phyloP scores from a whole-genome alignment of 768 basidiomycete genomes.

The Tubosaeta sp. region DNA sequence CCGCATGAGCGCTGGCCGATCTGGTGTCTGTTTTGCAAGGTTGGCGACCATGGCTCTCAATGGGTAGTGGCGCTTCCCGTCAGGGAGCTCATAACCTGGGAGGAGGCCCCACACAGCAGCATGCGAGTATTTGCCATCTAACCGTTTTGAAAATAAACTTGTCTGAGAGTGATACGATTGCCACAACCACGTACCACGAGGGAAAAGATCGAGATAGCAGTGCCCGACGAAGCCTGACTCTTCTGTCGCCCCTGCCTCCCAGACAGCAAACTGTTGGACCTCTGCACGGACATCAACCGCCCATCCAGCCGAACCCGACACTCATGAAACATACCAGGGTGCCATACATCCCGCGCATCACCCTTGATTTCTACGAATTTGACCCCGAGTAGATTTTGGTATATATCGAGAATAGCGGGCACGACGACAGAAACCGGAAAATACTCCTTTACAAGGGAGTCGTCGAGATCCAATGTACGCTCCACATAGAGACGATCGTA shows the following conservation, averaged over 20 bases:
- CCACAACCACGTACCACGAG: conserved; percentile 48
- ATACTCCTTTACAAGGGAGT: conserved; percentile 79
- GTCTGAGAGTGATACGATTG: background rate
- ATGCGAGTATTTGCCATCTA: conserved; percentile 78
- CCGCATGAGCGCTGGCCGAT: conserved; percentile 80
- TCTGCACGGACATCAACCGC: conserved; percentile 38
- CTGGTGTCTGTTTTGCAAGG: conserved; percentile 77
- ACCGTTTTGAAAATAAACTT: background rate
- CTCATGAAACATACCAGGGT: conserved; percentile 50
- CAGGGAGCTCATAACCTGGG: conserved; percentile 53
- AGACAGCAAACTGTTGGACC: conserved; percentile 80
- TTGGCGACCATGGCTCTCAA: conserved; percentile 87
- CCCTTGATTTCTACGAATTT: conserved; percentile 54
- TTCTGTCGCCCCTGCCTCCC: conserved; percentile 73
- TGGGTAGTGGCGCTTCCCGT: conserved; percentile 66
- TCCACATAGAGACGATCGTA: conserved; percentile 49
- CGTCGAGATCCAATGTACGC: conserved; percentile 64
- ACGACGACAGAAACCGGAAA: conserved; percentile 85
- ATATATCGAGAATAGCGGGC: conserved; percentile 76
- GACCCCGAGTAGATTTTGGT: conserved; percentile 78
- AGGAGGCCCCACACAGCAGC: conserved; percentile 82
- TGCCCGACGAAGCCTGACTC: conserved; percentile 75
- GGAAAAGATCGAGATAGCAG: conserved; percentile 86
- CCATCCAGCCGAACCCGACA: background rate
- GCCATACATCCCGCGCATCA: conserved; percentile 67